Conservation (phyloP, 768 basidiomycete species). For the Austroboletus eburneus region DNA sequence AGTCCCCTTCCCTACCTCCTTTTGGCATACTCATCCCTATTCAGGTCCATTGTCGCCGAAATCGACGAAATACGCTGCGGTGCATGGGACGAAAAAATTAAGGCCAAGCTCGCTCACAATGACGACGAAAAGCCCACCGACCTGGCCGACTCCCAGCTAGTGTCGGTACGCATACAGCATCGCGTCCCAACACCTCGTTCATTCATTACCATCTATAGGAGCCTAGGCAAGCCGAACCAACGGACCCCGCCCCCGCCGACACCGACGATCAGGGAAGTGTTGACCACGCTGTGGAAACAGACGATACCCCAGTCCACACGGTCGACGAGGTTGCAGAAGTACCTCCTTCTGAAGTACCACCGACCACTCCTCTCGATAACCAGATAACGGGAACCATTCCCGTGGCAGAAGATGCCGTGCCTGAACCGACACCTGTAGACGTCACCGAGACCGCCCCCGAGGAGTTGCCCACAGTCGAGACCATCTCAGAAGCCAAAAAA, state of each 20-base stretch:
- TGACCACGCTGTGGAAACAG: background rate
- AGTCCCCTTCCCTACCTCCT: slow-evolving; percentile 10
- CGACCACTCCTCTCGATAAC: slow-evolving; percentile 1
- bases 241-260: slow-evolving; percentile 4
- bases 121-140: slow-evolving; percentile 5
- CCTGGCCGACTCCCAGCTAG: background rate
- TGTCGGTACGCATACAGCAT: too few species aligned
- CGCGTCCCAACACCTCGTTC: too few species aligned
- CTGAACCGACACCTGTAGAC: slow-evolving; percentile 5
- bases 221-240: slow-evolving; percentile 1
- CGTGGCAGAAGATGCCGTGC: slow-evolving; percentile 7
- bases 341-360: too few species aligned
- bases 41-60: slow-evolving; percentile 63
- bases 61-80: slow-evolving; percentile 75
- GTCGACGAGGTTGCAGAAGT: background rate
- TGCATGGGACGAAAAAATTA: slow-evolving; percentile 54
- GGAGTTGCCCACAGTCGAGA: slow-evolving; percentile 5
- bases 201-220: slow-evolving; percentile 5
- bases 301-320: background rate
- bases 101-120: slow-evolving; percentile 26
- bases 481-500: background rate
- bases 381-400: background rate
- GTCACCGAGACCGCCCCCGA: slow-evolving; percentile 7
- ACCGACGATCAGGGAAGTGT: slow-evolving; percentile 2
- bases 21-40: background rate